phyloP scores from a whole-genome alignment of 441 rosid genomes.

The Rhodomyrtus psidioides region DNA sequence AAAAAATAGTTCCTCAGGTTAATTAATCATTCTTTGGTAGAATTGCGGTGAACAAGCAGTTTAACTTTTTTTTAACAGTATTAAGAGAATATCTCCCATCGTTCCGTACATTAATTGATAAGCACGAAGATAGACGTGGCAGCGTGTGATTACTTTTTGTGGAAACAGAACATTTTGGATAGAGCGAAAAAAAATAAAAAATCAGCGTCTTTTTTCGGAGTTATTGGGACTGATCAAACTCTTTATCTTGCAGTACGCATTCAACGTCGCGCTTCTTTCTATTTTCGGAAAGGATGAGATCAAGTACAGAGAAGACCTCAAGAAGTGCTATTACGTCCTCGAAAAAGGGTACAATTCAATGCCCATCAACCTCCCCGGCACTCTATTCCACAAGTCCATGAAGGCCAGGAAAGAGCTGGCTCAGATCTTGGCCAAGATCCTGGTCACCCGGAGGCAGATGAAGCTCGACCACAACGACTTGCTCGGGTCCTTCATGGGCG shows the following conservation, averaged over 20 bases:
- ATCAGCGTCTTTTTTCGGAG: not conserved
- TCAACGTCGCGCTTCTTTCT: slow-evolving; percentile 81
- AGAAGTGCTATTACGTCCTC: slow-evolving; percentile 79
- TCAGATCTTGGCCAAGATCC: slow-evolving; percentile 61
- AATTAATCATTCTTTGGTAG: not conserved
- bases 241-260: slow-evolving; percentile 50
- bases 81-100: not conserved
- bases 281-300: slow-evolving; percentile 86
- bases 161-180: not conserved
- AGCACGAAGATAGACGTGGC: not conserved
- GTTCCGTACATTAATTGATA: not conserved
- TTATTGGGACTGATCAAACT: not conserved
- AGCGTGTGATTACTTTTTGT: not conserved
- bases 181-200: not conserved
- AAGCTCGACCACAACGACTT: slow-evolving; percentile 46
- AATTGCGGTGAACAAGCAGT: not conserved
- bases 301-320: slow-evolving; percentile 76
- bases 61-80: not conserved
- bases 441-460: slow-evolving; percentile 53
- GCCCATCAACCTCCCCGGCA: slow-evolving; percentile 88
- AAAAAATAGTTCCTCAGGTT: not conserved
- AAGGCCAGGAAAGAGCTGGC: slow-evolving; percentile 80
- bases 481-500: slow-evolving; percentile 91
- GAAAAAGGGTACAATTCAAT: slow-evolving; percentile 95
- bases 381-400: slow-evolving; percentile 86